phyloP scores from a whole-genome alignment of 2,329 filamentous ascomycete genomes.

The Coccinonectria pachysandricola region DNA sequence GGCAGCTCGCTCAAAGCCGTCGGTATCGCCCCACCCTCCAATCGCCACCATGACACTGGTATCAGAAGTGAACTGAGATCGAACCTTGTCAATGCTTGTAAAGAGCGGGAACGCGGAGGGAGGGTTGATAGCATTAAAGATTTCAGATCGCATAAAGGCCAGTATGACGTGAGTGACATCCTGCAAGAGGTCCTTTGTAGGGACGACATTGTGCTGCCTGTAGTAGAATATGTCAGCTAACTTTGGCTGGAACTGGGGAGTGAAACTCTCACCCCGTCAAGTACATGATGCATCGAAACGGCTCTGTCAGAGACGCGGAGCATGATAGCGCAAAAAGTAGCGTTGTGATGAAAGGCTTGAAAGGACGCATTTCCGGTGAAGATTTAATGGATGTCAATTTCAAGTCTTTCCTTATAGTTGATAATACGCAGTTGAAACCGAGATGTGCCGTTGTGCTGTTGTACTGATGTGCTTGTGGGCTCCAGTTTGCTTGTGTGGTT shows the following conservation, averaged over 20 bases:
- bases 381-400: too few species aligned
- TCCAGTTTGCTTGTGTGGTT: too few species aligned
- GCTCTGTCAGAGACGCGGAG: conserved; percentile 1
- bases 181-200: conserved; percentile 24
- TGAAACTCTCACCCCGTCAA: conserved; percentile 32
- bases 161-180: conserved; percentile 47
- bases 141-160: conserved; percentile 45
- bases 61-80: conserved; percentile 35
- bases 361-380: too few species aligned
- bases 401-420: too few species aligned
- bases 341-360: too few species aligned
- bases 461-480: too few species aligned
- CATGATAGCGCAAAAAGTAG: too few species aligned
- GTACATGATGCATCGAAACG: conserved; percentile 34
- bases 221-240: conserved; percentile 13
- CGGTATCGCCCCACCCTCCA: conserved; percentile 63
- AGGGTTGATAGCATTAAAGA: conserved; percentile 36
- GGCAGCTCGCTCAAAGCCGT: conserved; percentile 50
- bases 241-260: not conserved
- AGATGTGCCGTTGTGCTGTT: too few species aligned
- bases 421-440: too few species aligned
- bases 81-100: conserved; percentile 36
- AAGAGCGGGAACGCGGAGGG: conserved; percentile 40
- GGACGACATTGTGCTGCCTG: conserved; percentile 38
- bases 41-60: conserved; percentile 62